Evolutionary conservation across 2,329 filamentous ascomycete species (phyloP), one percentile per base, ranked within the genome.

Genomic region (Aureobasidium pullulans): DNA sequence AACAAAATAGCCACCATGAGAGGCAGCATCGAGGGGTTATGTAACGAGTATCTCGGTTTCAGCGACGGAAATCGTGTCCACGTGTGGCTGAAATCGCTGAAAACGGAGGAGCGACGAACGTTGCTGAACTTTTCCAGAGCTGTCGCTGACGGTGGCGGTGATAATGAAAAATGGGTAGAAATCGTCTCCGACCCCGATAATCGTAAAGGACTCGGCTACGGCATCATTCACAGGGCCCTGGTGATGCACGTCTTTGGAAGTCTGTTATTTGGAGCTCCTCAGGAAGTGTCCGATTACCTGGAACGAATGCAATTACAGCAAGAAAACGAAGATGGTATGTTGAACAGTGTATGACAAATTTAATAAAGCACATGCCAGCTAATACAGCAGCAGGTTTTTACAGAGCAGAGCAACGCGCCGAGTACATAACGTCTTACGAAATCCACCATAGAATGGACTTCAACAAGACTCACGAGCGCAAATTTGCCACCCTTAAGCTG

Each of bases 251-350:
- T 71, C 6, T 70, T 70, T 43, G 60, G 57, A 8, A 64, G 61
- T 11, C 62, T 70, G 28, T 66, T 64, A 57, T 70, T 71, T 53
- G 69, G 69, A 4, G 67, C 61, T 5, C 40, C 49, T 10, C 43
- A 60, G 1, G 52, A 64, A 1, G 40, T 64, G 31, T 43, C 53
- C 34, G 47, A 67, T 2, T 69, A 71, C 43, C 67, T 77, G 54
- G 66, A 73, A 44, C 57, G 71, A 54, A 71, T 72, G 64, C 71
- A 78, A 58, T 64, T 71, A 32, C 66, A 71, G 46, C 68, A 70
- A n/a, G 69, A 70, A 66, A 59, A 73, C 66, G 65, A 72, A 70
- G 69, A 77, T 73, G 75, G 69, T 70, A n/a, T 16, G 37, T 42
- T 9, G 6, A 54, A 7, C 10, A 11, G 40, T 34, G 7, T 1